These are phyloP conservation scores for Scheffersomyces coipomensis DNA, from an alignment of 805 yeast genomes.

Conservation along the genomic window DNA sequence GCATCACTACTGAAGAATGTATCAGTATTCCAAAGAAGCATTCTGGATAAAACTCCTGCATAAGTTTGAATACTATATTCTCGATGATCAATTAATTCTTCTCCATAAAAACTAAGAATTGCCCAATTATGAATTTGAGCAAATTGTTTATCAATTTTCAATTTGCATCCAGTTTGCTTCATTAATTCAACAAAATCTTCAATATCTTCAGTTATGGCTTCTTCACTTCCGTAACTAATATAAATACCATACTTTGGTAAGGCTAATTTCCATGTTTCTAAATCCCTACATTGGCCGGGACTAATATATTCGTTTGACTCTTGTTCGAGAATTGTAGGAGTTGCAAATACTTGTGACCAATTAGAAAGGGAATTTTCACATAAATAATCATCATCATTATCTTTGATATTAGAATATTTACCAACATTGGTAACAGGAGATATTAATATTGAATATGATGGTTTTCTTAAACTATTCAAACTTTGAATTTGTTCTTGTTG, in stretches of 20 bases:
- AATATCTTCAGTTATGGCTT: slow-evolving; percentile 36
- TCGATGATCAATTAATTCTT: slow-evolving; percentile 41
- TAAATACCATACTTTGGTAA: slow-evolving; percentile 41
- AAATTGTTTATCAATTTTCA: slow-evolving; percentile 29
- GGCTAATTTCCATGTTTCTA: slow-evolving; percentile 37
- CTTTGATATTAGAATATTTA: slow-evolving; percentile 8
- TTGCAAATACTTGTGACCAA: not conserved
- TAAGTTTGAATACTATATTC: slow-evolving; percentile 39
- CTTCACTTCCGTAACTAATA: slow-evolving; percentile 44
- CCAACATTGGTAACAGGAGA: slow-evolving; percentile 19
- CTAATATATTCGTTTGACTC: slow-evolving; percentile 8
- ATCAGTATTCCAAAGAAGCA: slow-evolving; percentile 40
- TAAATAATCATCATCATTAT: slow-evolving; percentile 6
- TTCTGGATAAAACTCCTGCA: slow-evolving; percentile 40
- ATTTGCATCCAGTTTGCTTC: slow-evolving; percentile 18
- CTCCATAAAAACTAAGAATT: slow-evolving; percentile 37
- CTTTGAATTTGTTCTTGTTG: not conserved
- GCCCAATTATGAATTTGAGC: slow-evolving; percentile 51
- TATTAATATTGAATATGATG: slow-evolving; percentile 28
- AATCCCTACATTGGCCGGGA: slow-evolving; percentile 28
- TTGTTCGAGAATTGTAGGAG: not conserved
- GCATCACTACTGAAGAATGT: not conserved
- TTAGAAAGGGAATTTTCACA: not conserved
- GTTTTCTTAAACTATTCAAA: slow-evolving; percentile 11
- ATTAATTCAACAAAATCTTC: slow-evolving; percentile 19